Percentiles rank a stretch among this genome's conserved stretches.
phyloP scores from a whole-genome alignment of 805 yeast species.

The Brettanomyces bruxellensis region DNA sequence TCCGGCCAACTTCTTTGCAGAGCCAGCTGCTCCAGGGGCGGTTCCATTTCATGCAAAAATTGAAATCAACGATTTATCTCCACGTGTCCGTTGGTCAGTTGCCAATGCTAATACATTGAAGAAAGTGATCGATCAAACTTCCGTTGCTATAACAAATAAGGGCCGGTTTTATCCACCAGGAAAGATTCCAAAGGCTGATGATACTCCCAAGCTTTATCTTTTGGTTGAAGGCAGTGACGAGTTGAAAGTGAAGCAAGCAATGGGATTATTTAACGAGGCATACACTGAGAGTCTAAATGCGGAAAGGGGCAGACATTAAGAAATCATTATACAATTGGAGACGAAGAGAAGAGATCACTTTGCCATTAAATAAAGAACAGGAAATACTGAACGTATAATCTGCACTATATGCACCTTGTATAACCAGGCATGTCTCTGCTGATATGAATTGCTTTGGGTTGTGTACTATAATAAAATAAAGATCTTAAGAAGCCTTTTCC shows the following conservation, averaged over 20 bases:
- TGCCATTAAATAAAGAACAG: too few relatives aligned
- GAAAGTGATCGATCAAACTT: constrained; percentile 60
- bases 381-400: too few relatives aligned
- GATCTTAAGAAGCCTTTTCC: too few relatives aligned
- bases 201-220: constrained; percentile 68
- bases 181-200: constrained; percentile 37
- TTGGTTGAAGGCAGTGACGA: constrained; percentile 69
- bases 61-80: constrained; percentile 79
- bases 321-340: too few relatives aligned
- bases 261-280: constrained; percentile 42
- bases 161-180: constrained; percentile 71
- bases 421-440: too few relatives aligned
- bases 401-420: too few relatives aligned
- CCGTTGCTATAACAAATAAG: constrained; percentile 70
- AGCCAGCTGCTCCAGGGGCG: constrained; percentile 27
- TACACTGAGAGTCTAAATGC: constrained; percentile 40
- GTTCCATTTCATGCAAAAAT: constrained; percentile 56
- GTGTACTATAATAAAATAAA: too few relatives aligned
- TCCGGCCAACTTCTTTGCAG: not conserved
- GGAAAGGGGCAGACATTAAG: too few relatives aligned
- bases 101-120: constrained; percentile 57
- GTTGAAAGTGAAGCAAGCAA: constrained; percentile 48
- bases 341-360: too few relatives aligned
- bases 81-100: constrained; percentile 67
- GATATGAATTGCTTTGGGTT: too few relatives aligned